Base-by-base conservation (phyloP, 2,329 filamentous ascomycete genomes). In the Fusarium bactridioides region DNA sequence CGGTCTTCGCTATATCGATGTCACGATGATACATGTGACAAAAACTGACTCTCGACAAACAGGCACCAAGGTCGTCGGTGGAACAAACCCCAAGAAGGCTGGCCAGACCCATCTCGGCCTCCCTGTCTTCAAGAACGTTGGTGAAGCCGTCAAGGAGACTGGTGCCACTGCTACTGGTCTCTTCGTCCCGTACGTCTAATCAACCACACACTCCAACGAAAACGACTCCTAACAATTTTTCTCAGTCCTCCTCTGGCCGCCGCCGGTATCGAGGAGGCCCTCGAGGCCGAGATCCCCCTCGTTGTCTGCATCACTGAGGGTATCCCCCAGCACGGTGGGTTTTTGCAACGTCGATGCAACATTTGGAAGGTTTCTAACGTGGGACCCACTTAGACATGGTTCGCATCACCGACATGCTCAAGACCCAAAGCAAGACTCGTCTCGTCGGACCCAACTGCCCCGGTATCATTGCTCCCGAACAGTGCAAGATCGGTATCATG, bases 401-500 rank as follows among this genome's bases (percentile, higher is more conserved):
- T 79, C 94, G 95, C 86, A 97, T 98, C 84, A 98, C 96, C 83
- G 91, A 94, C 83, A 97, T 98, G 84, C 90, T 99, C 82, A 98
- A 98, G 90, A 94, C 95, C 62, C 96, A 99, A 87, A 91, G 87
- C 88, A 98, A 98, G 90, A 98, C 95, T 77, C 93, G 96, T 82
- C 90, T 99, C 80, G 94, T 98, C 72, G 95, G 95, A 77, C 95
- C 95, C 80, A 99, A 98, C 89, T 99, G 96, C 88, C 96, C 96
- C 74, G 96, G 95, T 83, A 95, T 98, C 85, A 98, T 98, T 84
- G 95, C 89, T 61, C 90, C 90, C 69, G 96, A 95, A 79, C 95
- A 97, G 90, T 99, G 96, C 91, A 99, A 99, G 89, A 98, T 99
- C 81, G 96, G 96, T 82, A 99, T 99, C 87, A 98, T 99, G 96